Evolutionary conservation across 2,329 filamentous ascomycete species (phyloP).

Genomic region (Pseudonectria buxi): DNA sequence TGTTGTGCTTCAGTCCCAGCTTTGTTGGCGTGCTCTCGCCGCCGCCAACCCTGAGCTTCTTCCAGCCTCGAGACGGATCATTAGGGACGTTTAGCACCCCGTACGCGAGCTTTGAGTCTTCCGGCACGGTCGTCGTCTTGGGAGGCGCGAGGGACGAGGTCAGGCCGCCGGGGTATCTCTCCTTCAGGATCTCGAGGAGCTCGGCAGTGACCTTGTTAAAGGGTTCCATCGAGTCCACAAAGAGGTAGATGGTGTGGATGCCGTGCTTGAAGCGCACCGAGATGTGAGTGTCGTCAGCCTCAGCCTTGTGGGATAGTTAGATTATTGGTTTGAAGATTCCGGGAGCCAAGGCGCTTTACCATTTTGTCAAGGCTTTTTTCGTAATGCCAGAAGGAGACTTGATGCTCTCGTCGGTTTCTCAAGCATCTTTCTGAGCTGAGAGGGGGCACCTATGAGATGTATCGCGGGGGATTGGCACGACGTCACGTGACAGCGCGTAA

Average conservation of each 20-base stretch:
- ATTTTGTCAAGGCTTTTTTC: constrained; percentile 1
- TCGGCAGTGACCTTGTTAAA: constrained; percentile 51
- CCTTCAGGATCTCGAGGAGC: constrained; percentile 51
- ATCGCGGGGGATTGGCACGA: constrained; percentile 11
- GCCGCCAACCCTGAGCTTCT: constrained; percentile 32
- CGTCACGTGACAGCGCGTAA: constrained; percentile 25
- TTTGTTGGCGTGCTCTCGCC: constrained; percentile 33
- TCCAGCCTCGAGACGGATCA: constrained; percentile 45
- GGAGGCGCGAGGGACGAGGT: constrained; percentile 26
- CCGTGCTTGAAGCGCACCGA: constrained; percentile 69
- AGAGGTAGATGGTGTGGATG: constrained; percentile 63
- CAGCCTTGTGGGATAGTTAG: constrained; percentile 9
- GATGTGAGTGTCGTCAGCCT: constrained; percentile 43
- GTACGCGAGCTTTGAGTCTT: constrained; percentile 38
- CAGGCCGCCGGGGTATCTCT: constrained; percentile 50
- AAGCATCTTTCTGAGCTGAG: neutral
- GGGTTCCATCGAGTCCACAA: constrained; percentile 51
- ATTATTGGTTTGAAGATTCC: constrained; percentile 1
- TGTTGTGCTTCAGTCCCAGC: constrained; percentile 40
- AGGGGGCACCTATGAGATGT: constrained; percentile 1
- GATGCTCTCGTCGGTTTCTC: too few relatives aligned
- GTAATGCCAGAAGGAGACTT: neutral
- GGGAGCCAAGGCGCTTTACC: constrained; percentile 2
- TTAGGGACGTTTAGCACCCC: constrained; percentile 37
- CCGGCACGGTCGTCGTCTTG: constrained; percentile 33